Evolutionary conservation across 2,329 filamentous ascomycete genomes (phyloP), one percentile per base, ranked within the genome.

Genomic region (Colletotrichum melonis): DNA sequence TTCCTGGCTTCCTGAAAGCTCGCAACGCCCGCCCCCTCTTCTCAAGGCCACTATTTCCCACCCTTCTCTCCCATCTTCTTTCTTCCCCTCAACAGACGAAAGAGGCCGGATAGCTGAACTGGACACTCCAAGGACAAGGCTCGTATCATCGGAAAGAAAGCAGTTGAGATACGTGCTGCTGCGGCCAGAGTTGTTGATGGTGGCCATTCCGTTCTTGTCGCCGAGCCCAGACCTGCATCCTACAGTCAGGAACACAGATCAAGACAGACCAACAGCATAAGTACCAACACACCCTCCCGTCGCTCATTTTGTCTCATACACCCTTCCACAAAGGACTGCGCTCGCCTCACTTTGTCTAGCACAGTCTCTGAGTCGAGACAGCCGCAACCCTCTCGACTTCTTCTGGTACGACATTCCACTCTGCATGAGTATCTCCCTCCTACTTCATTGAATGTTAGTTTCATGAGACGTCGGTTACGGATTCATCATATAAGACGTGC

Each of bases 341-440:
- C 56, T 49, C 72, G 72, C 72, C 72, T 74, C 63, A 74, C 68
- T 74, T 74, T 72, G 14, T 54, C 24, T 22, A 22, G 63, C 52
- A 16, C 67, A 22, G 26, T 63, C 63, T 63, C 49, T 24, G 28
- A 54, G 11, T 42, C 30, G 16, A 59, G 58, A 19, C 35, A 52
- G 26, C 19, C 5, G 26, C 32, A 16, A 62, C n/a, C 35, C 16
- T 62, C 8, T 67, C 38, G 4, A 32, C 57, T 30, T 32, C 63
- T 67, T 28, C 26, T 19, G 2, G 46, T 62, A 38, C 46, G 30
- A 32, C 28, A 32, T 24, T 14, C 55, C 30, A 26, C 63, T 63
- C 30, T 30, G 62, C 46, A 57, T 56, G 14, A 12, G 49, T 28
- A 35, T 49, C 24, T 5, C 42, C 24, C n/a, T 62, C 56, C 62